phyloP scores from a whole-genome alignment of 2,329 filamentous ascomycete genomes.

The Cytospora mali region DNA sequence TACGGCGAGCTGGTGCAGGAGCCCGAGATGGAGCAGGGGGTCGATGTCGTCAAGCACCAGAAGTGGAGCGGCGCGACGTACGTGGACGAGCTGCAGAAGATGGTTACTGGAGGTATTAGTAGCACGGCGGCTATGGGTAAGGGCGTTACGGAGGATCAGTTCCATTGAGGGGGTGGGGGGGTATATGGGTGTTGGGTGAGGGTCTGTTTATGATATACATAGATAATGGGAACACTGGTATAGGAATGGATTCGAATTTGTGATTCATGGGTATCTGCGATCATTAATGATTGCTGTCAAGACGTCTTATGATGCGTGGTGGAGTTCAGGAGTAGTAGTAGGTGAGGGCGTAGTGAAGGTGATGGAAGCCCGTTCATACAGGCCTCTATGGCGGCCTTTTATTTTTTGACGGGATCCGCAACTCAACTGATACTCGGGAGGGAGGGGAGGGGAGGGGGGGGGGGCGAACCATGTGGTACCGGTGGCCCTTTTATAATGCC shows the following conservation, averaged over 20 bases:
- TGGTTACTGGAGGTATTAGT: slow-evolving; percentile 92
- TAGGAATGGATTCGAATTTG: background rate
- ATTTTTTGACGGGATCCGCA: too few species aligned
- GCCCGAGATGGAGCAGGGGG: slow-evolving; percentile 86
- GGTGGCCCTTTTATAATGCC: background rate
- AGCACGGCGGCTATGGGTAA: slow-evolving; percentile 95
- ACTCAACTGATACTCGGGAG: too few species aligned
- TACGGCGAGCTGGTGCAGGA: slow-evolving; percentile 98
- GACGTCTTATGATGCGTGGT: too few species aligned
- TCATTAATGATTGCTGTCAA: too few species aligned
- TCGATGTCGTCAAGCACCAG: slow-evolving; percentile 98
- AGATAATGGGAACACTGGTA: background rate
- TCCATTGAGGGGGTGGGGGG: slow-evolving; percentile 53
- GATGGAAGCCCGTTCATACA: too few species aligned
- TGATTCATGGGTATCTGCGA: background rate
- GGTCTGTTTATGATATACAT: background rate
- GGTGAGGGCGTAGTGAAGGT: background rate
- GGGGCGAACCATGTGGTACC: too few species aligned
- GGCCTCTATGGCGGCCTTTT: too few species aligned
- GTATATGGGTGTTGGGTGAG: background rate
- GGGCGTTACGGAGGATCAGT: slow-evolving; percentile 98
- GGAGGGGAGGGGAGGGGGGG: too few species aligned
- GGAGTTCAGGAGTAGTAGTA: background rate
- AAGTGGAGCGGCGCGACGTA: slow-evolving; percentile 98
- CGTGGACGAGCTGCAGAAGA: slow-evolving; percentile 92